Conservation (phyloP, 495 filamentous ascomycete genomes). For the Daldinia decipiens region DNA sequence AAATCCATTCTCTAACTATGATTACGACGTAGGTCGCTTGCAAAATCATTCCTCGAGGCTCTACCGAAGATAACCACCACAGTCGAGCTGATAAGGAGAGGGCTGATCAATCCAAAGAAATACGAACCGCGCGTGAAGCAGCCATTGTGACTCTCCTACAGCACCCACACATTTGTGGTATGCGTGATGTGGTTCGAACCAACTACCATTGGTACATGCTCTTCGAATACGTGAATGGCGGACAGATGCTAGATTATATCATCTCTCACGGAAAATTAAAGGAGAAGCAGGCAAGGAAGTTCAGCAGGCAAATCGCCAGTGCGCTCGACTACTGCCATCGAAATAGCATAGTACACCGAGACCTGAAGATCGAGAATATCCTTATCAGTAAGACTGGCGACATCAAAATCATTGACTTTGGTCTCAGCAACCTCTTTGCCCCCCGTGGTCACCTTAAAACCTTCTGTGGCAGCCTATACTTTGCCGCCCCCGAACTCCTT, state of each 20-base stretch:
- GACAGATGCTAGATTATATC: conserved; percentile 99
- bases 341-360: conserved; percentile 98
- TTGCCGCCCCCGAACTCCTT: conserved; percentile 93
- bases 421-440: conserved; percentile 95
- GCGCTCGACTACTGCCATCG: conserved; percentile 99
- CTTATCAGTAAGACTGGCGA: conserved; percentile 99
- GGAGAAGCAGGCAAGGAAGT: conserved; percentile 98
- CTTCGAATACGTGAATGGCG: conserved; percentile 99
- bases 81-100: conserved; percentile 82
- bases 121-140: conserved; percentile 93
- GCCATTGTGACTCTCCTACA: conserved; percentile 95
- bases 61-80: conserved; percentile 79
- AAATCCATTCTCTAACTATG: conserved; percentile 21
- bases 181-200: conserved; percentile 94
- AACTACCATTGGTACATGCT: conserved; percentile 99
- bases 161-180: conserved; percentile 96
- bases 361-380: conserved; percentile 99
- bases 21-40: conserved; percentile 79
- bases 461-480: conserved; percentile 98
- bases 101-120: conserved; percentile 95
- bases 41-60: conserved; percentile 94
- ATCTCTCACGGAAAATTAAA: conserved; percentile 97
- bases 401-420: conserved; percentile 99
- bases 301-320: conserved; percentile 95
- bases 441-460: conserved; percentile 90